These are phyloP conservation scores for Chaetothyriales sp. DNA, from an alignment of 2,329 filamentous ascomycete genomes.

Conservation along the genomic window DNA sequence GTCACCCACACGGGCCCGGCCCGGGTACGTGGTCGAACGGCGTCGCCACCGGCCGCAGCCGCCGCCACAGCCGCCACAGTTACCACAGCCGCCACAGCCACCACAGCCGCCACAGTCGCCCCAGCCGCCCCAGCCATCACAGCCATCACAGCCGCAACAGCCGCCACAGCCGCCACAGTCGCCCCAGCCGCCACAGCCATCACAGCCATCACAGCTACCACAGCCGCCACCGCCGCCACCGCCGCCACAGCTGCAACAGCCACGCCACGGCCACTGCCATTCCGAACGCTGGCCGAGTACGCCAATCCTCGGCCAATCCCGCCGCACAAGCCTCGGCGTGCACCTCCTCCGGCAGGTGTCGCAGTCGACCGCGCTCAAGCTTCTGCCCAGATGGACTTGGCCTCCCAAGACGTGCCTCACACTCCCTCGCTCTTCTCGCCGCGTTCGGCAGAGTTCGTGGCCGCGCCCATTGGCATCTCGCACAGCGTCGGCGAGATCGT, in stretches of 20 bases:
- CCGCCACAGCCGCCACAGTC: slow-evolving; percentile 14
- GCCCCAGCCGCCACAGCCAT: too few relatives aligned
- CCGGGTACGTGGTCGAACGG: slow-evolving; percentile 6
- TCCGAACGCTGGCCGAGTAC: slow-evolving; percentile 14
- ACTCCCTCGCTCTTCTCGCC: slow-evolving; percentile 32
- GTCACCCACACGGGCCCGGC: slow-evolving; percentile 2
- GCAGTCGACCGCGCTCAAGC: slow-evolving; percentile 18
- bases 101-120: neutral
- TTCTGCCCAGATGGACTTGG: slow-evolving; percentile 25
- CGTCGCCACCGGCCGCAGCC: neutral
- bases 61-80: neutral
- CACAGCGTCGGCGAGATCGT: slow-evolving; percentile 23
- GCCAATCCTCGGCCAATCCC: slow-evolving; percentile 5
- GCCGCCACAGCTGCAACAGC: neutral
- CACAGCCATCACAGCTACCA: neutral
- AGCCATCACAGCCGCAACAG: neutral
- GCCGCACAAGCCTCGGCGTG: slow-evolving; percentile 9
- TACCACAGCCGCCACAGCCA: slow-evolving; percentile 16
- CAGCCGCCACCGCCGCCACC: neutral
- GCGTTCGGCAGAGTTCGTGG: slow-evolving; percentile 30
- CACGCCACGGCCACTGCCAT: slow-evolving; percentile 17
- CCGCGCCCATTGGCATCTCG: slow-evolving; percentile 25
- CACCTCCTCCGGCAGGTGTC: slow-evolving; percentile 6
- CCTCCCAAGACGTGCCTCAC: slow-evolving; percentile 26
- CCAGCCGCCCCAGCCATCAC: too few relatives aligned